These are phyloP conservation scores for Ustilago hordei DNA, from an alignment of 1,284 basidiomycete species.

Conservation along the genomic window DNA sequence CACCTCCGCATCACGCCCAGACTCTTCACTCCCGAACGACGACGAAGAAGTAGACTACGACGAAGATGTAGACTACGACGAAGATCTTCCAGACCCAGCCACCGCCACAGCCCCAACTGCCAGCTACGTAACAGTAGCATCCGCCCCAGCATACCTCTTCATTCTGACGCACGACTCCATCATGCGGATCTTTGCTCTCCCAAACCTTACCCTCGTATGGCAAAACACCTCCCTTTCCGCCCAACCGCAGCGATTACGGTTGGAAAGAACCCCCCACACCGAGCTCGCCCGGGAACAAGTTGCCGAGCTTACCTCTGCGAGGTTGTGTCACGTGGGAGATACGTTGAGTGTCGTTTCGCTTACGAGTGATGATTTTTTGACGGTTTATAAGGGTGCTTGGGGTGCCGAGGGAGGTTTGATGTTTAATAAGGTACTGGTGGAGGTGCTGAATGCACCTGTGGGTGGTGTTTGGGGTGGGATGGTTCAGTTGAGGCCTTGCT, in stretches of 20 bases:
- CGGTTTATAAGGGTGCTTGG: constrained; percentile 42
- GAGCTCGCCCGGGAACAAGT: constrained; percentile 30
- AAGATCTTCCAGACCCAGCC: constrained; percentile 36
- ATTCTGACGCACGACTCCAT: constrained; percentile 14
- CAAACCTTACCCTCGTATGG: constrained; percentile 40
- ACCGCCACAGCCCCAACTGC: constrained; percentile 10
- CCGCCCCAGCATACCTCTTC: constrained; percentile 28
- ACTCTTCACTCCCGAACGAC: constrained; percentile 13
- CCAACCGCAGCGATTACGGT: constrained; percentile 35
- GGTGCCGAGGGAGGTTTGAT: constrained; percentile 14
- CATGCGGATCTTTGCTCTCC: constrained; percentile 41
- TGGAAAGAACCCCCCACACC: constrained; percentile 17
- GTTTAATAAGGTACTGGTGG: constrained; percentile 47
- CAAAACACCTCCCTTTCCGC: constrained; percentile 31
- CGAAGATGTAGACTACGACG: constrained; percentile 62
- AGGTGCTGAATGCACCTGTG: constrained; percentile 27
- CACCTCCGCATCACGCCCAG: not conserved
- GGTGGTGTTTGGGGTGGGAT: constrained; percentile 16
- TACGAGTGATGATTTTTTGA: constrained; percentile 50
- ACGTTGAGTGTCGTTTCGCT: constrained; percentile 50
- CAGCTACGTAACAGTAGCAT: not conserved
- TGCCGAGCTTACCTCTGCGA: constrained; percentile 16
- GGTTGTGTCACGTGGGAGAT: constrained; percentile 51
- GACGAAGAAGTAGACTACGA: constrained; percentile 63
- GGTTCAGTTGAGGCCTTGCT: constrained; percentile 23